These are phyloP conservation scores for Flueggea neowawraea DNA, from an alignment of 441 rosid species.

Conservation along the genomic window DNA sequence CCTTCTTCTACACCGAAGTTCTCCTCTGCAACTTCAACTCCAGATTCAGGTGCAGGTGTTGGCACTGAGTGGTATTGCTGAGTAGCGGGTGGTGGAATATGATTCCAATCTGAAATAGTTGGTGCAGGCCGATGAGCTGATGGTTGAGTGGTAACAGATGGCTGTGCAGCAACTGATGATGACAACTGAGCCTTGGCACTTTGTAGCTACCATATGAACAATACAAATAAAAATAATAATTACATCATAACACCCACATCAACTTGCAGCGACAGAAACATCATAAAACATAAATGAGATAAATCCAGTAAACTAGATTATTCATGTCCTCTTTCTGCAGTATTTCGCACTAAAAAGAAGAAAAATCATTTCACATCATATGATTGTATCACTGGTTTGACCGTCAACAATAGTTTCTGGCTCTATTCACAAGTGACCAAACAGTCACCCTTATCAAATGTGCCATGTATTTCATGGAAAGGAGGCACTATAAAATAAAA, in stretches of 20 bases:
- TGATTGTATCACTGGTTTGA: no score
- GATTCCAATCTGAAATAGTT: conserved; percentile 49
- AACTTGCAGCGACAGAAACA: conserved; percentile 5
- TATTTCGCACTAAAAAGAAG: no score
- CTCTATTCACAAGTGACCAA: no score
- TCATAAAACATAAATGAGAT: neutral
- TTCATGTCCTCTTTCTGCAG: no score
- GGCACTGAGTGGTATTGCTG: conserved; percentile 35
- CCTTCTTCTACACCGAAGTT: conserved; percentile 50
- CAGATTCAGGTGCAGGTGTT: conserved; percentile 41
- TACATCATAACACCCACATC: conserved; percentile 5
- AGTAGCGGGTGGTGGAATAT: conserved; percentile 25
- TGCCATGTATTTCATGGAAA: no score
- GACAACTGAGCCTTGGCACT: conserved; percentile 46
- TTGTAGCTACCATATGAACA: conserved; percentile 34
- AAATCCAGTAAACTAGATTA: no score
- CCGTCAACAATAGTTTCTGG: no score
- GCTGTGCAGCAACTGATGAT: conserved; percentile 26
- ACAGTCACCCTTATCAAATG: no score
- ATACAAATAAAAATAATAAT: conserved; percentile 9
- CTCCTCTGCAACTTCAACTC: conserved; percentile 43
- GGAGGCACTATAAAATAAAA: no score
- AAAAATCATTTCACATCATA: no score
- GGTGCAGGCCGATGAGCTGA: conserved; percentile 28
- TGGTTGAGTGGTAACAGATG: conserved; percentile 25